Base-by-base conservation (phyloP, 2,329 filamentous ascomycete species). In the Clarireedia paspali region DNA sequence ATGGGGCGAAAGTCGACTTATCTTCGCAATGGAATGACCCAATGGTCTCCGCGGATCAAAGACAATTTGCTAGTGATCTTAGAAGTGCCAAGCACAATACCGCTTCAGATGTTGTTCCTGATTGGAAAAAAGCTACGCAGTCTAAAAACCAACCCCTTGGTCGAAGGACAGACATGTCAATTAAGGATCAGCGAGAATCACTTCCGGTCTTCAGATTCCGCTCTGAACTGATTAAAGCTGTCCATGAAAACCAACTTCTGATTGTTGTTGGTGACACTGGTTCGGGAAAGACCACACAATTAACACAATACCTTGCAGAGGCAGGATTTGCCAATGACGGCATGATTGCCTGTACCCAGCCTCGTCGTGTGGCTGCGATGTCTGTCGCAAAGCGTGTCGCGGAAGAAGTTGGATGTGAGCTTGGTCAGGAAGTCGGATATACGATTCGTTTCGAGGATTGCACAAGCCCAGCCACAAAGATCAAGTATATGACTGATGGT, bases 401-500 rank as follows among this genome's bases (percentile, higher is more conserved):
- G 26, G 85, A 96, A 68, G 94, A 99, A 75, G 87, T 99, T 79
- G 94, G 97, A 69, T 92, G 96, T 63, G 84, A 81, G 58, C 80
- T 99, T 26, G 94, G 94, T 57, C 85, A 96, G 63, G 92, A 97
- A 74, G 91, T 99, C 55, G 94, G 94, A 72, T 99, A 97, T 77
- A 97, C 89, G 71, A 97, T 99, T 71, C 90, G 94, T 78, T 99
- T 99, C 72, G 95, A 99, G 73, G 94, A 99, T 72, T 88, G 85
- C 75, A 97, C 94, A 0, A 82, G 88, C 50, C 82, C 84, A 57
- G 91, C 89, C 72, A 99, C 94, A 1, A 83, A 95, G 59, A 82
- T 99, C 70, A 99, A 99, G 77, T 99, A 99, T 78, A 99, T 99
- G 94, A 99, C 95, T 47, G 94, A 99, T 69, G 95, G 95, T 82